Evolutionary conservation across 306 rosid species (phyloP).

Genomic region (Acacia acuminata): DNA sequence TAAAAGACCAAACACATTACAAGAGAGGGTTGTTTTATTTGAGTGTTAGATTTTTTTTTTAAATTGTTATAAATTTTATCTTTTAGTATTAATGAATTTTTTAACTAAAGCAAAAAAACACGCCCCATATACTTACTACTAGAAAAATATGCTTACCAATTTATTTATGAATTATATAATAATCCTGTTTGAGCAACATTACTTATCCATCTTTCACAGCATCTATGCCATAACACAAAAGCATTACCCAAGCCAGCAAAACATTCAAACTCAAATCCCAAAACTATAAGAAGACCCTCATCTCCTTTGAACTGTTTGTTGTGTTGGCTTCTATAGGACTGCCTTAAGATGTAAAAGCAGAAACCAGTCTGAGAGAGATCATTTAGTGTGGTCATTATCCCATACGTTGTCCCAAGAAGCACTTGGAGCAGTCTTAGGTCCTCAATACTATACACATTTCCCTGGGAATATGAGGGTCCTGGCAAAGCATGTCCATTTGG

Average conservation of each 20-base stretch:
- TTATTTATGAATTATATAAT: background rate
- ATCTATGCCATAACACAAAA: background rate
- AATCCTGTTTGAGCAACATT: background rate
- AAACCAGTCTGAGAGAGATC: constrained; percentile 29
- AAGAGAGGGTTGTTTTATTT: no score
- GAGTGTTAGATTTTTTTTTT: no score
- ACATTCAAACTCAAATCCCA: constrained; percentile 1
- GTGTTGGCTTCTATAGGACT: constrained; percentile 30
- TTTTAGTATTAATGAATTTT: background rate
- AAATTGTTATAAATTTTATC: background rate
- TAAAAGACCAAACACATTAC: background rate
- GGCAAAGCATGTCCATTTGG: constrained; percentile 52
- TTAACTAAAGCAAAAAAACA: background rate
- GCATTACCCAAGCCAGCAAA: background rate
- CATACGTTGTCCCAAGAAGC: constrained; percentile 95
- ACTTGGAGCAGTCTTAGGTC: constrained; percentile 63
- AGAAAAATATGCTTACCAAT: background rate
- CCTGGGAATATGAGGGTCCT: constrained; percentile 41
- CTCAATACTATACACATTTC: constrained; percentile 57
- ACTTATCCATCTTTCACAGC: background rate
- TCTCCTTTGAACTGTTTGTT: constrained; percentile 8
- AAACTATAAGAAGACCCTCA: background rate
- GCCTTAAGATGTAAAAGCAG: constrained; percentile 17
- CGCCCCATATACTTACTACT: background rate
- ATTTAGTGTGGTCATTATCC: constrained; percentile 53